These are phyloP conservation scores for Xylariales sp. DNA, from an alignment of 2,329 filamentous ascomycete species.

Conservation along the genomic window DNA sequence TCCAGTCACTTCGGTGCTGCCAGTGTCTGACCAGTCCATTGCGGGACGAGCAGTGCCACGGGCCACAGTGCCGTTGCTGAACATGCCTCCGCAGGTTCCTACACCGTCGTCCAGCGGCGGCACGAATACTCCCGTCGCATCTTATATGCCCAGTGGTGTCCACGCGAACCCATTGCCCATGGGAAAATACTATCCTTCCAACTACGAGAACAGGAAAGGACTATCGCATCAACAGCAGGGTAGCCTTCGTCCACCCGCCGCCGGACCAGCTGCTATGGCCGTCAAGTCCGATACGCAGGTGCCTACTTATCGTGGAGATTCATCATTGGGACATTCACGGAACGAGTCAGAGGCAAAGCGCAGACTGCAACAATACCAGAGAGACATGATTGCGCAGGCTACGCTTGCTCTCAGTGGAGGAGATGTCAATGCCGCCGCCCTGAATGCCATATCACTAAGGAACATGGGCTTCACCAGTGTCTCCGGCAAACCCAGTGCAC, in stretches of 20 bases:
- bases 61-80: neutral
- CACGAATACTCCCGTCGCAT: conserved; percentile 41
- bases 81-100: conserved; percentile 2
- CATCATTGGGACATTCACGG: conserved; percentile 25
- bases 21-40: conserved; percentile 12
- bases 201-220: conserved; percentile 48
- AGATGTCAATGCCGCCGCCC: conserved; percentile 25
- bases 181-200: conserved; percentile 61
- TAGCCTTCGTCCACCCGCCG: neutral
- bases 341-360: conserved; percentile 44
- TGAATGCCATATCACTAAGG: conserved; percentile 31
- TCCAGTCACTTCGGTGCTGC: conserved; percentile 12
- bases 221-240: conserved; percentile 19
- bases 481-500: conserved; percentile 35
- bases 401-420: conserved; percentile 36
- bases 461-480: conserved; percentile 34
- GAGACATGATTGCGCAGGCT: conserved; percentile 57
- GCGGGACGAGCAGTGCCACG: conserved; percentile 12
- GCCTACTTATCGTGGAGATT: conserved; percentile 20
- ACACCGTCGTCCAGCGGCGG: conserved; percentile 1
- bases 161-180: conserved; percentile 45
- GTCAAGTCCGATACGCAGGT: conserved; percentile 33
- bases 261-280: conserved; percentile 20
- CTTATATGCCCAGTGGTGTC: conserved; percentile 46
- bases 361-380: conserved; percentile 53